phyloP scores from a whole-genome alignment of 352 stramenopile genomes.

The Phytophthora colocasiae region DNA sequence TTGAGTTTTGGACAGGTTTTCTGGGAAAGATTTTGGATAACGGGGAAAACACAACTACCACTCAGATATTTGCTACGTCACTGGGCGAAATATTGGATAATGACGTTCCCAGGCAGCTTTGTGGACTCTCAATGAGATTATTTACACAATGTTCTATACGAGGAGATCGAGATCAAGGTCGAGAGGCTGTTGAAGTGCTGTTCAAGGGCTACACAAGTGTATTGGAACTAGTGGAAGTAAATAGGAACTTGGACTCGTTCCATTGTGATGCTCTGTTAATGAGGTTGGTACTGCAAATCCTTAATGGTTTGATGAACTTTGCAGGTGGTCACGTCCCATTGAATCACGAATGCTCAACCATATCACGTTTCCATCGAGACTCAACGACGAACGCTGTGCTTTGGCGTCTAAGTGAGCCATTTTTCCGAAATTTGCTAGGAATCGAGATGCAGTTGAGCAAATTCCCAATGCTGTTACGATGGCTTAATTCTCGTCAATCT shows the following conservation, averaged over 20 bases:
- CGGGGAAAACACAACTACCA: not conserved
- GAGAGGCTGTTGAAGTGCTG: slow-evolving; percentile 10
- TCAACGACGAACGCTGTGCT: slow-evolving; percentile 27
- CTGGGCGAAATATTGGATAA: not conserved
- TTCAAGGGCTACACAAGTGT: slow-evolving; percentile 10
- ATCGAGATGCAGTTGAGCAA: slow-evolving; percentile 21
- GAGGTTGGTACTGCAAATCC: slow-evolving; percentile 12
- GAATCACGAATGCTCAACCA: not conserved
- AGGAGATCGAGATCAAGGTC: slow-evolving; percentile 13
- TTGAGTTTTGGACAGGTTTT: slow-evolving; percentile 15
- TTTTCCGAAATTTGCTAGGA: slow-evolving; percentile 28
- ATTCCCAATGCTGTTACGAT: slow-evolving; percentile 16
- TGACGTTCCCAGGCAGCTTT: slow-evolving; percentile 17
- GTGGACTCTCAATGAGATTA: not conserved
- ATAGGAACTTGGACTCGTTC: slow-evolving; percentile 11
- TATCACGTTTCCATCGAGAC: slow-evolving; percentile 11
- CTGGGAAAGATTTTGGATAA: not conserved
- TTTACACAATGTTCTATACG: slow-evolving; percentile 13
- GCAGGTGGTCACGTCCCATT: slow-evolving; percentile 14
- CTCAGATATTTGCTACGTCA: slow-evolving; percentile 3
- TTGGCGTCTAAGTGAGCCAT: slow-evolving; percentile 40
- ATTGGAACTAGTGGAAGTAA: slow-evolving; percentile 10
- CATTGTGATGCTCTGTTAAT: slow-evolving; percentile 5
- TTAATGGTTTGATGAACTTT: slow-evolving; percentile 7
- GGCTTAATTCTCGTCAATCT: slow-evolving; percentile 18